These are phyloP conservation scores for Nadsonia starkeyi-henricii DNA, from an alignment of 1,139 yeast species.

Conservation along the genomic window DNA sequence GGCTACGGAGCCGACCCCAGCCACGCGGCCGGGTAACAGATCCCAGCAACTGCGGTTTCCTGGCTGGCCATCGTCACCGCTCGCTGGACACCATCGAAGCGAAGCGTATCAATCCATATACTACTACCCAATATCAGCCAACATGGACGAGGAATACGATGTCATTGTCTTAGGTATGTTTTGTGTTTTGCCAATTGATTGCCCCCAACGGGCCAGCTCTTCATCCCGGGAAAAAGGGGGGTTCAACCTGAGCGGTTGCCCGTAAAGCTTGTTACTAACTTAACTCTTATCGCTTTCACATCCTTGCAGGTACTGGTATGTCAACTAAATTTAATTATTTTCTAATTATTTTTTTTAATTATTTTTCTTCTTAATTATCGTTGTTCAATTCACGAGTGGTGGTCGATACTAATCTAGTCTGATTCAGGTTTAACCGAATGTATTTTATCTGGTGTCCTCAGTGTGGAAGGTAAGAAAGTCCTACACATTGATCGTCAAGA, in stretches of 20 bases:
- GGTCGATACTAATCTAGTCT: not conserved
- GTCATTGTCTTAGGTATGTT: slow-evolving; percentile 60
- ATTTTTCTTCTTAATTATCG: no score
- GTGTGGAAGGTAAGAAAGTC: slow-evolving; percentile 95
- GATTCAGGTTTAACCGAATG: slow-evolving; percentile 93
- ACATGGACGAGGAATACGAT: slow-evolving; percentile 93
- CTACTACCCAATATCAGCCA: slow-evolving; percentile 1
- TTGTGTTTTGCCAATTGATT: no score
- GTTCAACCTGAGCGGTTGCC: not conserved
- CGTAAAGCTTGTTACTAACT: not conserved
- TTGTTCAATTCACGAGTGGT: not conserved
- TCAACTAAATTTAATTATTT: not conserved
- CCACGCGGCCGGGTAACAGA: no score
- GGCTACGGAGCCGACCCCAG: no score
- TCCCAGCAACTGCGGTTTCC: no score
- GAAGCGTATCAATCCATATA: no score
- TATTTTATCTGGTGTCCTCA: slow-evolving; percentile 80
- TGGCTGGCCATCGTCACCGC: no score
- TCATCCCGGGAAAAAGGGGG: not conserved
- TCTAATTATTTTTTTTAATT: no score
- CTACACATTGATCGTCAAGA: slow-evolving; percentile 93
- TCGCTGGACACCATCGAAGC: no score
- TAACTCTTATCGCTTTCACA: not conserved
- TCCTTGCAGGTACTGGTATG: not conserved
- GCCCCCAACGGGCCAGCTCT: not conserved